phyloP scores from a whole-genome alignment of 768 basidiomycete species.

The Suillus hirtellus region DNA sequence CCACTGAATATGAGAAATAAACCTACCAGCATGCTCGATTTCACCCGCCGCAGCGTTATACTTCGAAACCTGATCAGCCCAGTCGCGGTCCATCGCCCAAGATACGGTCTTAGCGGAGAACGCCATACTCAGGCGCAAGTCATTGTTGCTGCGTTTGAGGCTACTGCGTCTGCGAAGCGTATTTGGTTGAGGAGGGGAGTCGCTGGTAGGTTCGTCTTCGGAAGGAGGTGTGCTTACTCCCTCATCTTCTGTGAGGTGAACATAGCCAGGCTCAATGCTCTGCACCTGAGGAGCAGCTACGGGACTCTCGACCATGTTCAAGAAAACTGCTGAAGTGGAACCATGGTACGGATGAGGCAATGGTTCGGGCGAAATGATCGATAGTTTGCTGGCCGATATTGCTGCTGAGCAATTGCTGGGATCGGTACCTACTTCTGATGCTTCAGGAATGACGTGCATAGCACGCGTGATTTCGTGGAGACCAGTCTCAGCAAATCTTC shows the following conservation, averaged over 20 bases:
- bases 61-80: conserved; percentile 56
- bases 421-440: conserved; percentile 23
- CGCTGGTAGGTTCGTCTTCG: conserved; percentile 33
- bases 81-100: conserved; percentile 71
- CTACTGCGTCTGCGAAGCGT: conserved; percentile 59
- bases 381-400: conserved; percentile 22
- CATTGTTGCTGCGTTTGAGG: conserved; percentile 56
- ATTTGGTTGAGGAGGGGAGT: conserved; percentile 32
- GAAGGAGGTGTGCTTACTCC: conserved; percentile 32
- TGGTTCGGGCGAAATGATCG: conserved; percentile 43
- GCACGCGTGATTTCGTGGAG: conserved; percentile 27
- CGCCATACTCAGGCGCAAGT: conserved; percentile 44
- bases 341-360: conserved; percentile 48
- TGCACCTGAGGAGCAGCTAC: conserved; percentile 19
- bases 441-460: conserved; percentile 31
- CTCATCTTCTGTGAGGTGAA: conserved; percentile 19
- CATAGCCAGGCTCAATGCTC: conserved; percentile 18
- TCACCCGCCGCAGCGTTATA: conserved; percentile 42
- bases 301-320: conserved; percentile 36
- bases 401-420: conserved; percentile 17
- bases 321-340: conserved; percentile 30
- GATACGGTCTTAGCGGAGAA: conserved; percentile 68
- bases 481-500: conserved; percentile 18
- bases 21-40: conserved; percentile 42
- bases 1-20: not conserved